Evolutionary conservation across 805 yeast genomes (phyloP).

Genomic region (Hemisphaericaspora nanyangensis): DNA sequence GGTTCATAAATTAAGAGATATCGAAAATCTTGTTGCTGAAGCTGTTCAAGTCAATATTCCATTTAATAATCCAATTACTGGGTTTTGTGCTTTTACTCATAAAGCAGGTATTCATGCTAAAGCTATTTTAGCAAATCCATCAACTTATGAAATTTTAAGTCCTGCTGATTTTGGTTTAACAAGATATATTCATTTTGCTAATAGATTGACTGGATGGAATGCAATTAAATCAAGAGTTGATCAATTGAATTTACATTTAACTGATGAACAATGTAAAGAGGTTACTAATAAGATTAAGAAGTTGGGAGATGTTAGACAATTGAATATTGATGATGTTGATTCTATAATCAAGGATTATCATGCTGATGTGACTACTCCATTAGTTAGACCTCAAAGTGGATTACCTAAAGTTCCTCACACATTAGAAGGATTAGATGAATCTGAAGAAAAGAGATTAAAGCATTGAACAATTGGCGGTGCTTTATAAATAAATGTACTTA

Average conservation of each 20-base stretch:
- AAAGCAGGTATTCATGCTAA: slow-evolving; percentile 99
- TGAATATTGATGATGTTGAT: slow-evolving; percentile 95
- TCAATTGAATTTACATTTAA: slow-evolving; percentile 83
- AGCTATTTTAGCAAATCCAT: slow-evolving; percentile 97
- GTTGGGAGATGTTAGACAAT: slow-evolving; percentile 91
- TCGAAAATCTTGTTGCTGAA: slow-evolving; percentile 94
- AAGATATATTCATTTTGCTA: slow-evolving; percentile 96
- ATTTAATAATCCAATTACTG: slow-evolving; percentile 97
- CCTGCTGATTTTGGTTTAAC: slow-evolving; percentile 95
- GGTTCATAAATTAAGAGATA: slow-evolving; percentile 90
- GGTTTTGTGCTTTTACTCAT: slow-evolving; percentile 99
- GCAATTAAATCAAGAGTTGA: slow-evolving; percentile 98
- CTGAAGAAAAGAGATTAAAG: slow-evolving; percentile 3
- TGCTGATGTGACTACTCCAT: slow-evolving; percentile 41
- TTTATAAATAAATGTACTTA: too few relatives aligned
- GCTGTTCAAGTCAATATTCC: slow-evolving; percentile 97
- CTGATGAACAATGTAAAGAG: slow-evolving; percentile 93
- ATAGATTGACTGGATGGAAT: slow-evolving; percentile 98
- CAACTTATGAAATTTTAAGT: slow-evolving; percentile 94
- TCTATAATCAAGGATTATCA: slow-evolving; percentile 93
- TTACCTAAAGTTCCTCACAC: slow-evolving; percentile 7
- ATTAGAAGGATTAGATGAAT: slow-evolving; percentile 5
- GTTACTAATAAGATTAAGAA: slow-evolving; percentile 90
- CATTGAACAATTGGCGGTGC: too few relatives aligned
- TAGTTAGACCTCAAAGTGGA: slow-evolving; percentile 3